These are phyloP conservation scores for Candida chilensis DNA, from an alignment of 805 yeast genomes.

Conservation along the genomic window DNA sequence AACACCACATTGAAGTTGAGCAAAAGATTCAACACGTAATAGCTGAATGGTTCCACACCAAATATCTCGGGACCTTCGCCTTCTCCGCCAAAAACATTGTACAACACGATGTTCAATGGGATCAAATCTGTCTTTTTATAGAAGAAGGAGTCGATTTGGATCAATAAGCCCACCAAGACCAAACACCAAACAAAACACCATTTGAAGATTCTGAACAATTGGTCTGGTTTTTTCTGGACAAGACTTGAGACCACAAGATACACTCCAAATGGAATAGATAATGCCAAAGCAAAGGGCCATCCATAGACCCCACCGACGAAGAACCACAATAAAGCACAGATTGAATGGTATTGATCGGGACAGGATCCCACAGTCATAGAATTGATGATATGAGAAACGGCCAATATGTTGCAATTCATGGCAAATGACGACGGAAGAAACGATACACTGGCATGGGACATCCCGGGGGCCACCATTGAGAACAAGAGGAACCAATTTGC, in stretches of 20 bases:
- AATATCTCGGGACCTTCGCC: slow-evolving; percentile 84
- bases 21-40: slow-evolving; percentile 59
- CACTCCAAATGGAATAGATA: slow-evolving; percentile 51
- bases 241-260: slow-evolving; percentile 14
- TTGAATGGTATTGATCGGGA: slow-evolving; percentile 5
- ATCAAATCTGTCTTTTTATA: slow-evolving; percentile 59
- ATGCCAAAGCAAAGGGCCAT: slow-evolving; percentile 79
- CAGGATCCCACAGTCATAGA: slow-evolving; percentile 12
- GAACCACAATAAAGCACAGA: slow-evolving; percentile 29
- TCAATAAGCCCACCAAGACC: slow-evolving; percentile 15
- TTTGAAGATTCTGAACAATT: slow-evolving; percentile 5
- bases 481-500: slow-evolving; percentile 59
- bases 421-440: slow-evolving; percentile 78
- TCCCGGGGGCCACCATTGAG: slow-evolving; percentile 62
- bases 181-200: slow-evolving; percentile 6
- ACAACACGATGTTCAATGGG: slow-evolving; percentile 73
- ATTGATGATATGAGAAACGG: slow-evolving; percentile 26
- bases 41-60: slow-evolving; percentile 74
- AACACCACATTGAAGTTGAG: slow-evolving; percentile 62
- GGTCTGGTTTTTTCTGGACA: slow-evolving; percentile 2
- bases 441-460: slow-evolving; percentile 85
- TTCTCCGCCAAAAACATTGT: slow-evolving; percentile 70
- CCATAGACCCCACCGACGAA: slow-evolving; percentile 73
- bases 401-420: slow-evolving; percentile 33
- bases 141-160: slow-evolving; percentile 47